A percentile compares a stretch with the other conserved stretches of the same genome.
Conservation (phyloP, 2,329 filamentous ascomycete genomes). For the Endoconidiophora polonica region DNA sequence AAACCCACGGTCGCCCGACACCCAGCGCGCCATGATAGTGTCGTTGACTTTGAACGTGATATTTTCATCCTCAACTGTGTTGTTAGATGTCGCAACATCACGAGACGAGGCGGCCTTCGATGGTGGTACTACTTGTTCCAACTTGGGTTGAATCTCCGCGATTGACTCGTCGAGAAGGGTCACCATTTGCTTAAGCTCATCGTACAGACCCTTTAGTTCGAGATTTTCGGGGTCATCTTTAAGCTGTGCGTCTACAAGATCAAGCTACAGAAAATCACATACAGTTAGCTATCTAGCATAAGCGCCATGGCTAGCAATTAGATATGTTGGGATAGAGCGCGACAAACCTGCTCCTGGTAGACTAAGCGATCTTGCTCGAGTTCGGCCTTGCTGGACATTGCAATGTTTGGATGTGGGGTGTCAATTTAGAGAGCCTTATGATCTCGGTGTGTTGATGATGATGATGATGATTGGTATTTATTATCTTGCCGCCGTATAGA, state of each 20-base stretch:
- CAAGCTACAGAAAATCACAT: slow-evolving; percentile 37
- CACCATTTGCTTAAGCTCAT: slow-evolving; percentile 71
- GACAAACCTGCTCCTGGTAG: slow-evolving; percentile 39
- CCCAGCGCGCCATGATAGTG: slow-evolving; percentile 76
- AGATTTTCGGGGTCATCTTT: slow-evolving; percentile 65
- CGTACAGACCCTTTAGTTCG: slow-evolving; percentile 60
- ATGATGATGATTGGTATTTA: too few relatives aligned
- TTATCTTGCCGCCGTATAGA: too few relatives aligned
- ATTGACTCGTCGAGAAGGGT: slow-evolving; percentile 63
- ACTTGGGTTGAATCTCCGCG: slow-evolving; percentile 49
- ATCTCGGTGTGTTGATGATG: too few relatives aligned
- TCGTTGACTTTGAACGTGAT: slow-evolving; percentile 73
- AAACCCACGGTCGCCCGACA: slow-evolving; percentile 73
- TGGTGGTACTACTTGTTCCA: slow-evolving; percentile 27
- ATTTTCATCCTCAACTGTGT: slow-evolving; percentile 29
- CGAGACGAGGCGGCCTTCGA: slow-evolving; percentile 31
- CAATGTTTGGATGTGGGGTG: too few relatives aligned
- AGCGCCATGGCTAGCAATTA: neutral
- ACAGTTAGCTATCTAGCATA: too few relatives aligned
- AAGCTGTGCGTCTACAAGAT: slow-evolving; percentile 58
- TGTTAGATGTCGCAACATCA: slow-evolving; percentile 16
- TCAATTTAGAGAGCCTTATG: too few relatives aligned
- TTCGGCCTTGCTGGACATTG: slow-evolving; percentile 15
- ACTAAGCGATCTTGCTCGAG: slow-evolving; percentile 36
- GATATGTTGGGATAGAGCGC: neutral